Base-by-base conservation (phyloP, 2,329 filamentous ascomycete species). In the Hypoxylon sp. region DNA sequence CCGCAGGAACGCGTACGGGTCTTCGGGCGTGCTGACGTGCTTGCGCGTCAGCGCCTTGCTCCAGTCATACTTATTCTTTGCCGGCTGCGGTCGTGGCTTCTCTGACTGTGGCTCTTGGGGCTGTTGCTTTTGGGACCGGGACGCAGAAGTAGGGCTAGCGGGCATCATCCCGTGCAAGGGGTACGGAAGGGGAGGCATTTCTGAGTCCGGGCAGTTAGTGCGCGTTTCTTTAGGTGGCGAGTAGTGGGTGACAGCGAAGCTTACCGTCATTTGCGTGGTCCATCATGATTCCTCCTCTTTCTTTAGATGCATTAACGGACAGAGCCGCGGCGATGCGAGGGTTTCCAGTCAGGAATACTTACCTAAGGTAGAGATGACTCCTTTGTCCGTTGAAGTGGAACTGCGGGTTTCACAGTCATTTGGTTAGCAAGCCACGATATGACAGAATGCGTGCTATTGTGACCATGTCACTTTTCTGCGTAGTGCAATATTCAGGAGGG, bases 1-100 rank as follows among this genome's bases (percentile, higher is more conserved):
- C 39, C 74, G 72, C 3, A 93, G 86, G 71, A 91, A 91, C 0
- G 84, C 79, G 71, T 89, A 92, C 1, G 83, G 84, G 59, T 89
- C 85, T 66, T 89, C 48, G 37, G 13, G 47, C 6, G 48, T 50
- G 53, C 17, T 44, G 43, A 59, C 20, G 28, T 61, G 41, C 48
- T 62, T 44, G 11, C 51, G 54, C 20, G 51, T 54, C 10, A 63
- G 28, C n/a, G 34, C 19, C 24, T 43, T 43, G 34, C 34, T 19
- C 22, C 50, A 41, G 24, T 44, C n/a, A 37, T n/a, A n/a, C n/a
- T 26, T 26, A 4, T 8, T 22, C 41, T 24, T 47, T 4, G 37
- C 22, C 13, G 24, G 24, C 30, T 46, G 11, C n/a, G 49, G 24
- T 22, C 15, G 39, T 5, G 2, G 10, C 26, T n/a, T 24, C 20